Percentiles rank a stretch among this genome's conserved stretches.
Evolutionary conservation across 257 asterid species (phyloP).

Genomic region (Jaltomata sinuosa): DNA sequence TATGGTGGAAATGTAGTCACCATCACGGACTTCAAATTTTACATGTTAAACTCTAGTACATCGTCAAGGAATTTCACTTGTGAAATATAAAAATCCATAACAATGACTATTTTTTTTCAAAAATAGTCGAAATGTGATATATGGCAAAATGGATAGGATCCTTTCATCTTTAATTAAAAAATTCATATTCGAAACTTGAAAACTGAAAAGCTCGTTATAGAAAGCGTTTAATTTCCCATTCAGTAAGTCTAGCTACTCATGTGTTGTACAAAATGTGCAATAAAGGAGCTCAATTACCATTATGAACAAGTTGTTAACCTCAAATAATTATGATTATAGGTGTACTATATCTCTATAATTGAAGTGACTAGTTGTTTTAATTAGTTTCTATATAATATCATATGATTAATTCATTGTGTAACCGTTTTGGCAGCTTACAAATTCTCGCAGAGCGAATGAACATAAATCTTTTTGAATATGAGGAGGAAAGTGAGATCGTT

Average conservation of each 20-base stretch:
- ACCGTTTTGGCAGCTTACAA: neutral
- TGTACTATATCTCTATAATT: neutral
- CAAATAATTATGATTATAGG: neutral
- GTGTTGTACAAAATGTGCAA: neutral
- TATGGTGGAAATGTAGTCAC: neutral
- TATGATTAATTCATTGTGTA: neutral
- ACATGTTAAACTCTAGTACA: neutral
- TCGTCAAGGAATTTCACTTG: neutral
- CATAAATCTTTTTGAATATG: too few relatives aligned
- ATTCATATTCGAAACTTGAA: neutral
- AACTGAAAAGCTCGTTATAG: neutral
- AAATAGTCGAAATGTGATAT: too few relatives aligned
- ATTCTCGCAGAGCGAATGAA: too few relatives aligned
- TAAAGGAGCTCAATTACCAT: neutral
- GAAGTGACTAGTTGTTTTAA: neutral
- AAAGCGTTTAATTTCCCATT: neutral
- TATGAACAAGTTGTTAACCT: neutral
- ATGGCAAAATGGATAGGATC: rapidly evolving
- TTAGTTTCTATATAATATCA: neutral
- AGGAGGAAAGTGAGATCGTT: too few relatives aligned
- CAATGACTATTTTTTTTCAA: neutral
- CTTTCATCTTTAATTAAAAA: neutral
- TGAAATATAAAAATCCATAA: neutral
- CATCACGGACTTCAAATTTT: neutral
- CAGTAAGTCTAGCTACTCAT: neutral